Evolutionary conservation across 257 asterid genomes (phyloP).

Genomic region (Nicotiana otophora): DNA sequence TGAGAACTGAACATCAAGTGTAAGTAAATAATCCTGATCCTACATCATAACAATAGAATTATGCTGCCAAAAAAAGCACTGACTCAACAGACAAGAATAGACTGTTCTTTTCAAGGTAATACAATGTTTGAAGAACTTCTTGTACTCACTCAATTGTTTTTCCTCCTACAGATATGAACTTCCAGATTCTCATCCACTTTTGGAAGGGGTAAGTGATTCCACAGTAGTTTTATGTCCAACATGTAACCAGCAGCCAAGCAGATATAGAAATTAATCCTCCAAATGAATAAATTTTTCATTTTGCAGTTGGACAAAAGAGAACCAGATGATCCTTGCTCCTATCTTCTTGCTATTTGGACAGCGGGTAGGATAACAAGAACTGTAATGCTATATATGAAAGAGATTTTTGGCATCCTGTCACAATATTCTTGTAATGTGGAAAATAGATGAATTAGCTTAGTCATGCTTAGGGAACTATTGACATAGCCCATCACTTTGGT

Average conservation of each 20-base stretch:
- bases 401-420: not conserved
- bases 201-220: constrained; percentile 64
- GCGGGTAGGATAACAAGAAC: constrained; percentile 57
- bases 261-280: constrained; percentile 11
- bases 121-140: not conserved
- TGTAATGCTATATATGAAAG: not conserved
- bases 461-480: not conserved
- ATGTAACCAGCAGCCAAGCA: not conserved
- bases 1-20: constrained; percentile 98
- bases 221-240: constrained; percentile 7
- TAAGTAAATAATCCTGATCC: constrained; percentile 37
- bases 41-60: not conserved
- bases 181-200: constrained; percentile 88
- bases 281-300: constrained; percentile 19
- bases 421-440: not conserved
- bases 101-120: constrained; percentile 1
- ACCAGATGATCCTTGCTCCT: constrained; percentile 86
- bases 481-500: not conserved
- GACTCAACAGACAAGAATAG: not conserved
- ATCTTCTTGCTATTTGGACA: constrained; percentile 97
- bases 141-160: constrained; percentile 15
- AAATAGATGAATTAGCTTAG: not conserved
- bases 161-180: constrained; percentile 76
- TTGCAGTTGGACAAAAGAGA: constrained; percentile 84
- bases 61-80: not conserved